Base-by-base conservation (phyloP, 148 eudicot genomes). In the Nepenthes mirabilis region DNA sequence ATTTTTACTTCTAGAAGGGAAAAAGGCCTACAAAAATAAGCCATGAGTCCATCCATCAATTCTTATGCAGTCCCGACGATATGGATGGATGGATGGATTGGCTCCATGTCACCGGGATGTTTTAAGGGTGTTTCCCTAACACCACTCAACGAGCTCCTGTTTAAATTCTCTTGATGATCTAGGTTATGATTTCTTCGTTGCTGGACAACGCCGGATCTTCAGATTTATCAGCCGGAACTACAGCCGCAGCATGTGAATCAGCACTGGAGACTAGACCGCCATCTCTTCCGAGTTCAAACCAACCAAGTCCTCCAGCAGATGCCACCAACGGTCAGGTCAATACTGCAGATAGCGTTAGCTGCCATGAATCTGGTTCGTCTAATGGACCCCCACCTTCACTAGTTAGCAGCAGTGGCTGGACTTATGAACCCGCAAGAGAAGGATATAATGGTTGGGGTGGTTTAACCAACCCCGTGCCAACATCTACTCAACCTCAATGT, bases 361-460 rank as follows among this genome's bases (percentile, higher is more conserved):
- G 69, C 56, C 74, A 55, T 33, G 81, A 64, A 34, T 57, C 72
- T 71, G 80, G 68, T 36, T 9, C 68, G 50, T 52, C 67, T 34
- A 68, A 52, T 59, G 55, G 61, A 37, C 74, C 75, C 6, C 55
- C 75, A 14, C 64, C 78, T 69, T 60, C 74, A 34, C 67, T 64
- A 47, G 72, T 76, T 60, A 77, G 77, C 75, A 64, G 54, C 66
- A 69, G 70, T 48, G 85, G 79, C 52, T 72, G 76, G 82, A 63
- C 70, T 9, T 63, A 68, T 61, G 71, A 73, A 53, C 78, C 85
- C 43, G 36, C 58, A 43, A 52, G 56, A 2, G 75, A 77, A 35
- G 77, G 70, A 23, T 69, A 58, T 55, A 82, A 80, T 52, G 86
- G 93, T 34, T 86, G 85, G 91, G 80, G 67, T 32, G 68, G 47